phyloP scores from a whole-genome alignment of 768 basidiomycete genomes.

The Dioszegia hungarica region DNA sequence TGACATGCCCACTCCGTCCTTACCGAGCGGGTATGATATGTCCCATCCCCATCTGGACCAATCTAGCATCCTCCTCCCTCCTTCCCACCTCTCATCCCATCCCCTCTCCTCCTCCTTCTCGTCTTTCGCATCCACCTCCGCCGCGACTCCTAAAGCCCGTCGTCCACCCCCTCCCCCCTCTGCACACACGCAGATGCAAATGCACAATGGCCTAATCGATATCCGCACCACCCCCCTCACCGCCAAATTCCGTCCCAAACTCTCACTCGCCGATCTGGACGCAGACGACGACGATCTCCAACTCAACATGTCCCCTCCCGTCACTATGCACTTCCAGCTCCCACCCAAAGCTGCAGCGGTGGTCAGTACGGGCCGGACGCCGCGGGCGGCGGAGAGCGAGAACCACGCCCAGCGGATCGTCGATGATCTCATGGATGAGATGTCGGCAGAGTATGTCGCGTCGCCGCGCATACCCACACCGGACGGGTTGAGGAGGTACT shows the following conservation, averaged over 20 bases:
- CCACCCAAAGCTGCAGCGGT: conserved; percentile 42
- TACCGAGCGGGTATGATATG: conserved; percentile 29
- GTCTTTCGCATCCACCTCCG: background rate
- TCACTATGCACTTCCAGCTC: conserved; percentile 57
- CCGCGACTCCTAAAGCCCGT: conserved; percentile 5
- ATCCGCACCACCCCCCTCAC: conserved; percentile 53
- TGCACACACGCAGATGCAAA: too few relatives aligned
- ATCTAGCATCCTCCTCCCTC: background rate
- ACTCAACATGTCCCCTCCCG: conserved; percentile 56
- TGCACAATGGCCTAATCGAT: conserved; percentile 60
- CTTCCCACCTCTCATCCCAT: conserved; percentile 1
- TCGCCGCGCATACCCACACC: conserved; percentile 36
- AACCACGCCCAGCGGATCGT: conserved; percentile 56
- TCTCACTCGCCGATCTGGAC: conserved; percentile 13
- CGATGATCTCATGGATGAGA: conserved; percentile 56
- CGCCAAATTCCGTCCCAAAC: conserved; percentile 50
- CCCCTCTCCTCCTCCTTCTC: background rate
- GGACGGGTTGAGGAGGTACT: conserved; percentile 37
- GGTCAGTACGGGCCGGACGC: conserved; percentile 21
- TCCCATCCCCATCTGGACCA: conserved; percentile 9
- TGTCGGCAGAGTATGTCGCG: conserved; percentile 17
- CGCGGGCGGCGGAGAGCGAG: background rate
- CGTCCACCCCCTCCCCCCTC: background rate
- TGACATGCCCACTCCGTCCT: conserved; percentile 30
- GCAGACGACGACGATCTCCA: conserved; percentile 31